These are phyloP conservation scores for Thalassiosira delicatula DNA, from an alignment of 352 stramenopile genomes.

Conservation along the genomic window DNA sequence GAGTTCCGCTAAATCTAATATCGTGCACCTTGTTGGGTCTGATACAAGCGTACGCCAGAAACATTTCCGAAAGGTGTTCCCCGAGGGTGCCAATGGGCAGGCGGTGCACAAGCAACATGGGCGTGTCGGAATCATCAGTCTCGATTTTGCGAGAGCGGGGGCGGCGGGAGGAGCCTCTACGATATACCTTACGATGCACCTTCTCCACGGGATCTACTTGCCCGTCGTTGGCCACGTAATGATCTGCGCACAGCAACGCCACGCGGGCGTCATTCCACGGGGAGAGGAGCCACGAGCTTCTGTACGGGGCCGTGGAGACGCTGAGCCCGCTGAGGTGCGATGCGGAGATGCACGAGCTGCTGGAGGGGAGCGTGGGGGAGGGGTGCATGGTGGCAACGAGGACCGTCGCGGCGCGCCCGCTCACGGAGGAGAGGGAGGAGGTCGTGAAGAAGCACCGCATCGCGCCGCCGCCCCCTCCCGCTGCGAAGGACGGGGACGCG, in stretches of 20 bases:
- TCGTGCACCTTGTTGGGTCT: conserved; percentile 70
- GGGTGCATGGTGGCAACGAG: conserved; percentile 74
- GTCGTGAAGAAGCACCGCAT: conserved; percentile 59
- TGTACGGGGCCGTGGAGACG: conserved; percentile 94
- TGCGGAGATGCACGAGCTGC: conserved; percentile 91
- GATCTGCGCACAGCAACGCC: conserved; percentile 86
- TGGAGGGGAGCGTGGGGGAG: conserved; percentile 81
- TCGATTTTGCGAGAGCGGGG: too few relatives aligned
- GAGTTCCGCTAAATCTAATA: conserved; percentile 72
- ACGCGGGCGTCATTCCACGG: conserved; percentile 94
- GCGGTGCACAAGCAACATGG: conserved; percentile 82
- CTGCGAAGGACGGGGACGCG: conserved; percentile 30
- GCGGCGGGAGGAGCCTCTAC: too few relatives aligned
- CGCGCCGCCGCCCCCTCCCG: conserved; percentile 6
- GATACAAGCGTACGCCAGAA: conserved; percentile 76
- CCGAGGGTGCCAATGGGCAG: conserved; percentile 75
- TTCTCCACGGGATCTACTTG: conserved; percentile 65
- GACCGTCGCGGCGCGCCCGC: conserved; percentile 57
- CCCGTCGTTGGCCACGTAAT: conserved; percentile 72
- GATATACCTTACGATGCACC: conserved; percentile 46
- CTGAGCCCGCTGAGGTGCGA: conserved; percentile 84
- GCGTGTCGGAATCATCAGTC: conserved; percentile 20
- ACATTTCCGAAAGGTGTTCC: conserved; percentile 79
- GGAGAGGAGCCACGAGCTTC: conserved; percentile 92
- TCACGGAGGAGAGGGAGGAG: conserved; percentile 69